Evolutionary conservation across 257 asterid species (phyloP).

Genomic region (Solanum chiquidenum): DNA sequence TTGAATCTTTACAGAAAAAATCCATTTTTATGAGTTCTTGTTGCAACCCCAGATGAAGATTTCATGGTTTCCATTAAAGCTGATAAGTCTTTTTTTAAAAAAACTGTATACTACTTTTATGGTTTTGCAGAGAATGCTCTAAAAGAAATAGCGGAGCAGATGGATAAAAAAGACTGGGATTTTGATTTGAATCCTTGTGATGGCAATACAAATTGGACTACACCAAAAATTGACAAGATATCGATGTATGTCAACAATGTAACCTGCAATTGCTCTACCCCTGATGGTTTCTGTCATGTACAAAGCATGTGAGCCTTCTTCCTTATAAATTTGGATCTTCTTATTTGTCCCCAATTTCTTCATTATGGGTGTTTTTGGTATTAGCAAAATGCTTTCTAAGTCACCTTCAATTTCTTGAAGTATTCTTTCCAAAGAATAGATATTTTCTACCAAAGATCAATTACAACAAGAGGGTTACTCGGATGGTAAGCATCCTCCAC

Average conservation of each 20-base stretch:
- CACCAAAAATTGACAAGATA: background rate
- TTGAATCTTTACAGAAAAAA: background rate
- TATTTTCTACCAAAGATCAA: background rate
- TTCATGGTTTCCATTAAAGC: background rate
- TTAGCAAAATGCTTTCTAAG: background rate
- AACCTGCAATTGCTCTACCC: constrained; percentile 17
- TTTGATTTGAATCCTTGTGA: constrained; percentile 10
- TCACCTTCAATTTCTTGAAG: too few relatives aligned
- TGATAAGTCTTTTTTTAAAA: background rate
- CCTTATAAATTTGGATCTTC: background rate
- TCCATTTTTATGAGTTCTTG: background rate
- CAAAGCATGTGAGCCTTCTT: constrained; percentile 13
- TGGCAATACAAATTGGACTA: background rate
- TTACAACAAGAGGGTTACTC: background rate
- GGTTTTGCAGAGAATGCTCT: constrained; percentile 7
- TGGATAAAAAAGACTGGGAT: constrained; percentile 16
- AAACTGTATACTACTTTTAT: background rate
- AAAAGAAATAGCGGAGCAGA: background rate
- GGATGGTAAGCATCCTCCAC: background rate
- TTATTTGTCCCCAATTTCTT: too few relatives aligned
- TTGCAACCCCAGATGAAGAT: background rate
- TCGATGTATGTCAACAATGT: background rate
- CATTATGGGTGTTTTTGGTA: background rate
- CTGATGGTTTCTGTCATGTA: constrained; percentile 14
- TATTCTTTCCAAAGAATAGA: background rate